These are phyloP conservation scores for Barnettozyma botsteinii DNA, from an alignment of 805 yeast genomes.

Conservation along the genomic window DNA sequence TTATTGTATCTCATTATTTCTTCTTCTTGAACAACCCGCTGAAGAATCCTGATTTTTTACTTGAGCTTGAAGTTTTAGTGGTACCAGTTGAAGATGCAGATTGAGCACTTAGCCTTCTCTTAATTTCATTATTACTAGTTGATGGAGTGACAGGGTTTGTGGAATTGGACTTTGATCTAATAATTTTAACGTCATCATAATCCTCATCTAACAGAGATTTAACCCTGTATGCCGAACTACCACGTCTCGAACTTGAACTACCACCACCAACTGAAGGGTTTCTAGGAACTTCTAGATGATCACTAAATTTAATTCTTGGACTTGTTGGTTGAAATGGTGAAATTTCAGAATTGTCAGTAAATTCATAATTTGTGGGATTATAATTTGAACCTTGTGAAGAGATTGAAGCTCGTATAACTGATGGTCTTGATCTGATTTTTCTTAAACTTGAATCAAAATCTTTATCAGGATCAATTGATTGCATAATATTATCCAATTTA, in stretches of 20 bases:
- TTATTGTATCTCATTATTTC: constrained; percentile 6
- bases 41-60: constrained; percentile 14
- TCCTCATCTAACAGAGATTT: constrained; percentile 21
- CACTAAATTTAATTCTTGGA: constrained; percentile 22
- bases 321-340: background rate
- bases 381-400: constrained; percentile 6
- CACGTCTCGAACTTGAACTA: constrained; percentile 14
- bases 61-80: background rate
- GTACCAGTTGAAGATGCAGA: background rate
- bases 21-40: constrained; percentile 15
- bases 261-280: no score
- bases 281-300: constrained; percentile 14
- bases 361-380: no score
- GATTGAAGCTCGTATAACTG: background rate
- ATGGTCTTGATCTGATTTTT: background rate
- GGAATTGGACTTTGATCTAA: constrained; percentile 15
- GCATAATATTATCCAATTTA: background rate
- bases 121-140: constrained; percentile 3
- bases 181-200: constrained; percentile 1
- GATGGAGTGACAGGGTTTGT: constrained; percentile 1
- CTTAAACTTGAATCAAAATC: constrained; percentile 4
- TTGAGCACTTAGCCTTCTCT: constrained; percentile 5
- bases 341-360: background rate
- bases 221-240: constrained; percentile 19
- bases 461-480: constrained; percentile 1